These are phyloP conservation scores for Boletellus deceptivus DNA, from an alignment of 1,284 basidiomycete genomes.

Conservation along the genomic window DNA sequence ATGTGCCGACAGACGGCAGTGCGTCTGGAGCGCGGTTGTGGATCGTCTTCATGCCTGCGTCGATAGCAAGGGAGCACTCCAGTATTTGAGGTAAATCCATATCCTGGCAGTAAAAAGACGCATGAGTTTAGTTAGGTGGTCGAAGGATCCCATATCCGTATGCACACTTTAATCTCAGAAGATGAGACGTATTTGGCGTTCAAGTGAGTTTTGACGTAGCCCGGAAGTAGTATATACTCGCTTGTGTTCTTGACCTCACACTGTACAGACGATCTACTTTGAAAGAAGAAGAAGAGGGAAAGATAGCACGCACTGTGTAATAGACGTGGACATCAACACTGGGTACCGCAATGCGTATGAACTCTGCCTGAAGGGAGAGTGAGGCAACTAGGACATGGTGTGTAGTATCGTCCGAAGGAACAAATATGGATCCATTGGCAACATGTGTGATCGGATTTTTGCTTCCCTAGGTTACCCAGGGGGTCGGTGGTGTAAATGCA, in stretches of 20 bases:
- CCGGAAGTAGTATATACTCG: constrained; percentile 19
- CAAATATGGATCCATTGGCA: constrained; percentile 10
- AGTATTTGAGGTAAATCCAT: constrained; percentile 17
- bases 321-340: constrained; percentile 18
- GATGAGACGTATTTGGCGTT: constrained; percentile 26
- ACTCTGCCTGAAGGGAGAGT: constrained; percentile 17
- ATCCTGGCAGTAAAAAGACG: constrained; percentile 2
- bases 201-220: constrained; percentile 22
- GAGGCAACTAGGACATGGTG: constrained; percentile 24
- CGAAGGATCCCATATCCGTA: too few relatives aligned
- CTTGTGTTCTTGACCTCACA: constrained; percentile 23
- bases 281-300: neutral
- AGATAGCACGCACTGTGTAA: constrained; percentile 13
- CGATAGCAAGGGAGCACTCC: constrained; percentile 22
- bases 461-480: constrained; percentile 3
- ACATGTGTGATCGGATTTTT: constrained; percentile 20
- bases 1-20: constrained; percentile 8
- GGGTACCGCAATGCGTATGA: constrained; percentile 24
- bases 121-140: neutral
- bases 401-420: constrained; percentile 14
- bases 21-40: constrained; percentile 12
- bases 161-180: constrained; percentile 15
- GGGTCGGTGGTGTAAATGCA: neutral
- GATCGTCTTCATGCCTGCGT: constrained; percentile 15
- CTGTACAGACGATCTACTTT: constrained; percentile 6